A percentile compares a stretch with the other conserved stretches of the same genome.
phyloP scores from a whole-genome alignment of 257 asterid genomes.

The Agastache rugosa region DNA sequence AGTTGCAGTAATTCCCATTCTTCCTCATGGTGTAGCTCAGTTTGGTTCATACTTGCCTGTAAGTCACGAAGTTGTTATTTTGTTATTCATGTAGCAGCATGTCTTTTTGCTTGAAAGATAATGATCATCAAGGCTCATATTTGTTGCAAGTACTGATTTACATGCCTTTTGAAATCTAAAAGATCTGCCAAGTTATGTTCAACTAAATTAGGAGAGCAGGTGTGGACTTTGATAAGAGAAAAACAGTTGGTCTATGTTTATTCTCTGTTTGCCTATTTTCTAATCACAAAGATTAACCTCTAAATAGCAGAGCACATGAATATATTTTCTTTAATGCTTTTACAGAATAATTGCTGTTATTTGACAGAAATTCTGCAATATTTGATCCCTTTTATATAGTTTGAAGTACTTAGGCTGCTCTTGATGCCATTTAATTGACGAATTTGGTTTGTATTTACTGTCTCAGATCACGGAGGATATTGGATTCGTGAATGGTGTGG shows the following conservation, averaged over 20 bases:
- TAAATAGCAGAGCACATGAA: neutral
- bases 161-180: neutral
- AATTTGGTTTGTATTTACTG: constrained; percentile 30
- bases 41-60: constrained; percentile 75
- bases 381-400: neutral
- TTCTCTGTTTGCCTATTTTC: neutral
- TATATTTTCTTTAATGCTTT: neutral
- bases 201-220: neutral
- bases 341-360: neutral
- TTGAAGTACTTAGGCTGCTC: constrained; percentile 4
- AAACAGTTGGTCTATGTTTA: neutral
- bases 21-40: constrained; percentile 94
- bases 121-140: neutral
- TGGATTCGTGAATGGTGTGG: constrained; percentile 63
- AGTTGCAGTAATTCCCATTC: constrained; percentile 80
- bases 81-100: neutral
- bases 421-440: constrained; percentile 13
- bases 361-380: neutral
- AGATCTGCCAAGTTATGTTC: neutral
- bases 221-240: neutral
- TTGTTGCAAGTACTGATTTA: neutral
- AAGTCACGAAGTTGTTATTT: constrained; percentile 43
- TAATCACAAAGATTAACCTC: neutral
- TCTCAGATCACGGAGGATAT: constrained; percentile 72
- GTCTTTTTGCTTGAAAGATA: neutral